Evolutionary conservation across 305 asterid species (phyloP).

Genomic region (Andrographis paniculata): DNA sequence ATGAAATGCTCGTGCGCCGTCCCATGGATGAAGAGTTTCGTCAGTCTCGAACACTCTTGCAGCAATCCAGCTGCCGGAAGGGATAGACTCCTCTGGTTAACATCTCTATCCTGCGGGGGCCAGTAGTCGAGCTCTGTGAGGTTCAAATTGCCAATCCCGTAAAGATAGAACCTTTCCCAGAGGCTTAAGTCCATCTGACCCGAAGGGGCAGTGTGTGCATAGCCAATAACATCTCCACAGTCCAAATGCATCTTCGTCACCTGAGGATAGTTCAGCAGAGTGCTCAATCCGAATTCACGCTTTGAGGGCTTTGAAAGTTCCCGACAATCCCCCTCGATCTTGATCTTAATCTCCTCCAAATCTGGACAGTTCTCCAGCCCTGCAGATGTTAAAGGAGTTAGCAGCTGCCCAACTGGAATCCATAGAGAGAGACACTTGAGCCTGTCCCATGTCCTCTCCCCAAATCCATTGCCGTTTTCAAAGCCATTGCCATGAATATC

Average conservation of each 20-base stretch:
- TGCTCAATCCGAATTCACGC: constrained; percentile 54
- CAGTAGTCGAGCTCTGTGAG: constrained; percentile 72
- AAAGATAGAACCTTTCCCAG: constrained; percentile 75
- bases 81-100: constrained; percentile 71
- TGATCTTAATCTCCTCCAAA: constrained; percentile 72
- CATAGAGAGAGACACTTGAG: constrained; percentile 61
- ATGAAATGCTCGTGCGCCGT: constrained; percentile 88
- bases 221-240: constrained; percentile 80
- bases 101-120: constrained; percentile 88
- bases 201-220: constrained; percentile 74
- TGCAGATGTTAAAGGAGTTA: constrained; percentile 43
- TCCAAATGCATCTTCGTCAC: constrained; percentile 68
- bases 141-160: constrained; percentile 40
- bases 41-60: constrained; percentile 41
- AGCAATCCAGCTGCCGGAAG: constrained; percentile 83
- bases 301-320: constrained; percentile 40
- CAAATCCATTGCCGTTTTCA: constrained; percentile 21
- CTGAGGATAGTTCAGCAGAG: constrained; percentile 41
- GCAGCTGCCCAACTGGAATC: constrained; percentile 70
- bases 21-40: constrained; percentile 85
- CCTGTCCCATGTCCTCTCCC: constrained; percentile 47
- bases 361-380: constrained; percentile 75
- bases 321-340: constrained; percentile 86
- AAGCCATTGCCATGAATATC: constrained; percentile 22
- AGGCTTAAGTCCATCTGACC: constrained; percentile 89